A percentile compares a stretch with the other conserved stretches of the same genome.
phyloP scores from a whole-genome alignment of 2,329 filamentous ascomycete genomes.

The Paracamarosporium sp. region DNA sequence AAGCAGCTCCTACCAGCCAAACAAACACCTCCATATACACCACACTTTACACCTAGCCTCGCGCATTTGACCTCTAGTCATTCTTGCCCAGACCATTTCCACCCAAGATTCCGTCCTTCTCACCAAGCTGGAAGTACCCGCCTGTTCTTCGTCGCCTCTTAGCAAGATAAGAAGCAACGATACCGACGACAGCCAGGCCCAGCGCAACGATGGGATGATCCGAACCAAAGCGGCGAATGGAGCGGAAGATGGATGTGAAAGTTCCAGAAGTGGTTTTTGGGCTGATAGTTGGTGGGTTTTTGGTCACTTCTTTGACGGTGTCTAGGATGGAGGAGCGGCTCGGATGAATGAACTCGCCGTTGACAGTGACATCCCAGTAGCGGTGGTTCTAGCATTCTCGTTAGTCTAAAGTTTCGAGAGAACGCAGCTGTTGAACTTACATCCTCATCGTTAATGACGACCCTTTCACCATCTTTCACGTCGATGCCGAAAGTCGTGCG shows the following conservation, averaged over 20 bases:
- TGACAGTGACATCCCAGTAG: conserved; percentile 93
- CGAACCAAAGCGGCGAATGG: conserved; percentile 48
- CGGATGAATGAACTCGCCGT: conserved; percentile 87
- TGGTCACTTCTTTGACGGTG: conserved; percentile 75
- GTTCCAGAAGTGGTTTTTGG: conserved; percentile 79
- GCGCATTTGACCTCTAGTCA: conserved; percentile 22
- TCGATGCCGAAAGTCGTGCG: conserved; percentile 93
- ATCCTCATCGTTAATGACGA: conserved; percentile 97
- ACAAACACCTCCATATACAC: neutral
- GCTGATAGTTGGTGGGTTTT: conserved; percentile 72
- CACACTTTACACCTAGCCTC: neutral
- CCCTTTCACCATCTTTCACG: conserved; percentile 82
- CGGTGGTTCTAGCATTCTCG: conserved; percentile 71
- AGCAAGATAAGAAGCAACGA: conserved; percentile 50
- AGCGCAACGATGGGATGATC: conserved; percentile 56
- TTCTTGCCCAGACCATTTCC: conserved; percentile 57
- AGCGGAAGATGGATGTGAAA: conserved; percentile 72
- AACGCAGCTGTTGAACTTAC: conserved; percentile 64
- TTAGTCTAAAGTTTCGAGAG: conserved; percentile 10
- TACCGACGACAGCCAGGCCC: conserved; percentile 64
- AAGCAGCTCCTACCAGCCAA: neutral
- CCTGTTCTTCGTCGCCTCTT: conserved; percentile 50
- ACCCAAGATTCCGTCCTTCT: conserved; percentile 71
- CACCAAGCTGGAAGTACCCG: conserved; percentile 69
- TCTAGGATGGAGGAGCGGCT: conserved; percentile 91